Conservation (phyloP, 345 rosid species). For the Syzygium grande region DNA sequence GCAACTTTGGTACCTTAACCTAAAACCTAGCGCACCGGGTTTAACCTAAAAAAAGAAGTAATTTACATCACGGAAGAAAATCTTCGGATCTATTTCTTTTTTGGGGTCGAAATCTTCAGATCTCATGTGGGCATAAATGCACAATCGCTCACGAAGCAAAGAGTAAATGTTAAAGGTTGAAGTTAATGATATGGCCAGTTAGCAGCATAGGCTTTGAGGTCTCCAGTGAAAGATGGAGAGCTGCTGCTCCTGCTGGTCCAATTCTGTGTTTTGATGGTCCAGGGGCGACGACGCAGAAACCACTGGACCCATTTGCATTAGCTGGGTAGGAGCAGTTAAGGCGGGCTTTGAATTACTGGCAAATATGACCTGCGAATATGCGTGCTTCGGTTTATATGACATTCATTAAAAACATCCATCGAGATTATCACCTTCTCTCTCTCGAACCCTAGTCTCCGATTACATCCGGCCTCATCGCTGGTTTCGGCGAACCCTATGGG, state of each 20-base stretch:
- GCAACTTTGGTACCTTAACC: background rate
- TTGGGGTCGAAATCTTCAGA: background rate
- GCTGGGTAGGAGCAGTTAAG: background rate
- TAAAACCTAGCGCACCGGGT: rapidly evolving
- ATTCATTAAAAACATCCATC: background rate
- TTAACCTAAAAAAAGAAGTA: background rate
- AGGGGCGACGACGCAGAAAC: background rate
- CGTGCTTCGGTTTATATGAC: background rate
- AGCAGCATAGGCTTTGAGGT: background rate
- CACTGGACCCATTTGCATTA: background rate
- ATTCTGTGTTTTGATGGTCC: background rate
- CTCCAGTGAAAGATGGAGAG: background rate
- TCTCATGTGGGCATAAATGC: background rate
- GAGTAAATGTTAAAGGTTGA: background rate
- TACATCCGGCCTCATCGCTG: background rate
- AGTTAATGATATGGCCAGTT: no score
- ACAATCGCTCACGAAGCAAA: background rate
- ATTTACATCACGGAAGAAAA: background rate
- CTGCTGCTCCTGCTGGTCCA: background rate
- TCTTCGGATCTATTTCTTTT: background rate
- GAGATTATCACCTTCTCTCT: background rate
- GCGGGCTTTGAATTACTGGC: background rate
- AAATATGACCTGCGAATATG: background rate
- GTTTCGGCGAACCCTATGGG: background rate
- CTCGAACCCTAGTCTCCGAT: background rate